phyloP scores from a whole-genome alignment of 352 stramenopile species.

The Globisporangium viniferum region DNA sequence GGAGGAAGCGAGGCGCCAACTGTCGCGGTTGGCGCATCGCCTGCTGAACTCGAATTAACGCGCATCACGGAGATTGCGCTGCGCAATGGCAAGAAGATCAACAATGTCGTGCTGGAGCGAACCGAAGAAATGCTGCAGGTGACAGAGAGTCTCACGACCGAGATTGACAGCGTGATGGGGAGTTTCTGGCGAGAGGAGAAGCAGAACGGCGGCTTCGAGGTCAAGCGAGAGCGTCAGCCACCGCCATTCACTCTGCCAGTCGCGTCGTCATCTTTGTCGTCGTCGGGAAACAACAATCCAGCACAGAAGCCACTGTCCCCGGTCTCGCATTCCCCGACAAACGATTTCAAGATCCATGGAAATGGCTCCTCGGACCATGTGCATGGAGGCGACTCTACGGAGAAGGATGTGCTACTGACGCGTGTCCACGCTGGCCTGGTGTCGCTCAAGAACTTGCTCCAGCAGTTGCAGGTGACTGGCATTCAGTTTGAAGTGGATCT shows the following conservation, averaged over 20 bases:
- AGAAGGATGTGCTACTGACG: conserved; percentile 46
- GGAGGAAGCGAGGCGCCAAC: conserved; percentile 10
- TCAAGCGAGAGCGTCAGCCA: conserved; percentile 14
- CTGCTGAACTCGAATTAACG: conserved; percentile 45
- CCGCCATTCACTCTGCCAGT: conserved; percentile 42
- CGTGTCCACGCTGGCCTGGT: conserved; percentile 53
- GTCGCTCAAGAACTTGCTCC: conserved; percentile 68
- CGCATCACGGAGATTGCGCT: conserved; percentile 73
- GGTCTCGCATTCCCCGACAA: conserved; percentile 29
- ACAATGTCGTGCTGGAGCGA: conserved; percentile 68
- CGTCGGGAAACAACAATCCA: conserved; percentile 6
- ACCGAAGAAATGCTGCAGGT: conserved; percentile 75
- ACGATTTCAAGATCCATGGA: conserved; percentile 28
- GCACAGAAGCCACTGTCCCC: conserved; percentile 20
- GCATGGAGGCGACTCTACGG: conserved; percentile 16
- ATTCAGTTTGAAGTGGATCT: conserved; percentile 85
- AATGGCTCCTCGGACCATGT: conserved; percentile 12
- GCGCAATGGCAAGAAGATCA: conserved; percentile 67
- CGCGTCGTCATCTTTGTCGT: conserved; percentile 21
- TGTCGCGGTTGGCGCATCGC: neutral
- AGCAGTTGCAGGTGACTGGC: conserved; percentile 74
- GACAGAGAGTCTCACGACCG: conserved; percentile 40
- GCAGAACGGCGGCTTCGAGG: neutral
- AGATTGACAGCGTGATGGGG: conserved; percentile 47
- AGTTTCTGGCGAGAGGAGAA: conserved; percentile 21